Base-by-base conservation (phyloP, 1,284 basidiomycete genomes). In the Mycosarcoma maydis region DNA sequence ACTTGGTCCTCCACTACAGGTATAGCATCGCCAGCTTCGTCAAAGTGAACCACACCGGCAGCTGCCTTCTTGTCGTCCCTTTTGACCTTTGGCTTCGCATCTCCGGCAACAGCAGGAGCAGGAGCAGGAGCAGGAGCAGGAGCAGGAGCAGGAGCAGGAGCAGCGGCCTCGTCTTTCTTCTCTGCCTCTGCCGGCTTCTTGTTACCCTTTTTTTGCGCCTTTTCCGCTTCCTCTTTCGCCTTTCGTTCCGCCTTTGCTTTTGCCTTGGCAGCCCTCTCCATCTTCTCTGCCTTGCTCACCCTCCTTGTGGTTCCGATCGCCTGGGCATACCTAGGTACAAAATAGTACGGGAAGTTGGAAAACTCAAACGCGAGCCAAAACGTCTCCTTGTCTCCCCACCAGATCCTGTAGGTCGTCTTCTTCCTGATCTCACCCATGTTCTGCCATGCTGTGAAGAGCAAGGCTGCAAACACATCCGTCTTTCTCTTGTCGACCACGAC, bases 321-420 rank as follows among this genome's bases (percentile, higher is more conserved):
- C 52, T 67, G 62, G 9, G 70, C 70, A 17, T 69, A 69, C 7
- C 52, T 32, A 2, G 62, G 57, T 22, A 69, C 65, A 53, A 72
- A 69, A 42, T 69, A 72, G 52, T 72, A 72, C 6, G 58, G 60
- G 38, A 72, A 72, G 23, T 43, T 49, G 16, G 66, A 39, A 26
- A 72, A 60, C 34, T 72, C 70, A 30, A 72, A 72, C 0, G 66
- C 60, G 6, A 72, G 57, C 70, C 70, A 72, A 47, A 68, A 72
- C 3, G 70, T 65, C 51, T 72, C 69, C 34, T 61, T 72, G 41
- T 66, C 61, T 22, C 64, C 70, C 57, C 64, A 62, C 46, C 53
- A 72, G 20, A 72, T 49, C 3, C 70, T 22, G 23, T 72, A 72
- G 4, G 70, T 72, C 4, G 65, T 69, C 55, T 60, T 65, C n/a